Percentiles rank a stretch among this genome's conserved stretches.
phyloP scores from a whole-genome alignment of 345 rosid species.

The Gossypium sturtianum region DNA sequence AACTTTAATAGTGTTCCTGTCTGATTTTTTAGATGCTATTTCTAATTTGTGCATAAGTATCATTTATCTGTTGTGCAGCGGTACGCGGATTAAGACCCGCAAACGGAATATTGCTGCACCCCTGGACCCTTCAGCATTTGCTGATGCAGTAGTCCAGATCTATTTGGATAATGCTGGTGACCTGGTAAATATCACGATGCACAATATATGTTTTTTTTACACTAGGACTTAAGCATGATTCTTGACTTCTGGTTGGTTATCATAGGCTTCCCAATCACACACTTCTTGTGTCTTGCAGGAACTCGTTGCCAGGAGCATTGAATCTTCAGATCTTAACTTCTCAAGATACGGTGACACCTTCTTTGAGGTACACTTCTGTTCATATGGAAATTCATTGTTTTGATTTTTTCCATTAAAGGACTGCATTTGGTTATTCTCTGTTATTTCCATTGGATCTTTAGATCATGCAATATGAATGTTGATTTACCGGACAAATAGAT shows the following conservation, averaged over 20 bases:
- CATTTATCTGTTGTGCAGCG: constrained; percentile 38
- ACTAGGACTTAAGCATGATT: not conserved
- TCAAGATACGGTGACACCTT: constrained; percentile 91
- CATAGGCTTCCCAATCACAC: not conserved
- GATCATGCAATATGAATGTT: not conserved
- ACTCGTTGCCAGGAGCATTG: constrained; percentile 79
- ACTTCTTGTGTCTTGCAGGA: constrained; percentile 41
- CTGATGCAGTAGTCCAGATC: constrained; percentile 97
- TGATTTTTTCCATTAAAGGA: not conserved
- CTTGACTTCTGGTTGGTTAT: not conserved
- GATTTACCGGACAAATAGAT: not conserved
- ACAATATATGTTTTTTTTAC: not conserved
- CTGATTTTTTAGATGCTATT: not conserved
- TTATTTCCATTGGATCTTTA: constrained; percentile 1
- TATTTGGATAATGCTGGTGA: constrained; percentile 97
- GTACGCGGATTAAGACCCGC: constrained; percentile 99
- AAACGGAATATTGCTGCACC: constrained; percentile 98
- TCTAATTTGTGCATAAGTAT: not conserved
- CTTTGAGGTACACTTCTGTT: constrained; percentile 48
- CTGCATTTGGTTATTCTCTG: not conserved
- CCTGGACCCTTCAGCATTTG: constrained; percentile 94
- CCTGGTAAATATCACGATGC: constrained; percentile 47
- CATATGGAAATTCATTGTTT: not conserved
- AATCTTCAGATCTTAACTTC: constrained; percentile 85
- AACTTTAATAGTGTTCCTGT: not conserved